Evolutionary conservation across 1,284 basidiomycete genomes (phyloP).

Genomic region (Fistulinella cinereoalba): DNA sequence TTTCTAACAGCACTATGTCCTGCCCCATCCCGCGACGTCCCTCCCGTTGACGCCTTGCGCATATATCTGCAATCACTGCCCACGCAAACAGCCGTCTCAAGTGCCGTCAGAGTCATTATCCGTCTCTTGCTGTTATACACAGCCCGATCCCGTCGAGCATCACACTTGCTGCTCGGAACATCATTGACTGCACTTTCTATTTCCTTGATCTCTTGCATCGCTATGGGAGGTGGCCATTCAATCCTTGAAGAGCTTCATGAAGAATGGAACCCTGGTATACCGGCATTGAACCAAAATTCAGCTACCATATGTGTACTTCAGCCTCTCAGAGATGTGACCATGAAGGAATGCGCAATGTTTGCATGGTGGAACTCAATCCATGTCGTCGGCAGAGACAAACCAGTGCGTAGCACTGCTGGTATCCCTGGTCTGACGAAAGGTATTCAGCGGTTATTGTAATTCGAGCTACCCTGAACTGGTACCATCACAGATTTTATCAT

Average conservation of each 20-base stretch:
- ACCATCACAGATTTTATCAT: constrained; percentile 72
- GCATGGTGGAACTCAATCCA: constrained; percentile 64
- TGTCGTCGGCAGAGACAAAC: constrained; percentile 51
- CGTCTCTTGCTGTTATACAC: constrained; percentile 71
- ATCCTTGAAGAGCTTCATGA: constrained; percentile 71
- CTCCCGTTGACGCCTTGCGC: constrained; percentile 50
- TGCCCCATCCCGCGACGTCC: constrained; percentile 18
- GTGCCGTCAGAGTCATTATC: constrained; percentile 60
- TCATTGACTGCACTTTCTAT: constrained; percentile 80
- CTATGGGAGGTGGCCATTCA: constrained; percentile 77
- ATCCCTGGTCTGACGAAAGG: constrained; percentile 76
- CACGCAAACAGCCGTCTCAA: constrained; percentile 70
- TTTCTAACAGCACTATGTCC: constrained; percentile 31
- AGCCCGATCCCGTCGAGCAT: constrained; percentile 55
- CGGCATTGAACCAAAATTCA: neutral
- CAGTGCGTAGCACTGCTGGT: constrained; percentile 53
- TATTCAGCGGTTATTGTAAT: constrained; percentile 26
- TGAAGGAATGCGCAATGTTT: constrained; percentile 81
- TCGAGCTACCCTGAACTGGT: constrained; percentile 1
- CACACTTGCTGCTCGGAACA: constrained; percentile 80
- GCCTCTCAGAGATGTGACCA: constrained; percentile 72
- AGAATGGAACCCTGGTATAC: constrained; percentile 47
- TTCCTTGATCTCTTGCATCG: constrained; percentile 71
- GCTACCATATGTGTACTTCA: constrained; percentile 54
- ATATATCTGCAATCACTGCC: constrained; percentile 70